Conservation (phyloP, 228 moss, liverwort and hornwort genomes). For the Sphagnum fallax region DNA sequence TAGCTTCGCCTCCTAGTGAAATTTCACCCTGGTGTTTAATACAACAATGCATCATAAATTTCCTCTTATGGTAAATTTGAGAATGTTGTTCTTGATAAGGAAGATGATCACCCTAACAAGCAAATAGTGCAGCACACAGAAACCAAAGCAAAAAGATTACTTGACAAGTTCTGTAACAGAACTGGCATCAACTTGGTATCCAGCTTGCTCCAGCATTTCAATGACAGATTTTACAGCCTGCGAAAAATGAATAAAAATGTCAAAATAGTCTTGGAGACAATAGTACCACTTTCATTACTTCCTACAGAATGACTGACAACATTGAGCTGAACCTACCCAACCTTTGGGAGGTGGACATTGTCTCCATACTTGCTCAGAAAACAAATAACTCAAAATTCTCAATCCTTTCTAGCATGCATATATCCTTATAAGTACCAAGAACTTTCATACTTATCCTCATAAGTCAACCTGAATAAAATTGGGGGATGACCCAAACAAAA, state of each 20-base stretch:
- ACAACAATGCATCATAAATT: too few relatives aligned
- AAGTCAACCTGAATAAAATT: too few relatives aligned
- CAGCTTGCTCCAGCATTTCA: constrained; percentile 47
- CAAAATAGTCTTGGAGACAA: background rate
- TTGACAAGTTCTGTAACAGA: constrained; percentile 35
- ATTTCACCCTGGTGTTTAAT: too few relatives aligned
- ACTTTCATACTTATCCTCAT: too few relatives aligned
- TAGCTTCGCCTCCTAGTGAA: too few relatives aligned
- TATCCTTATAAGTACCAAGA: too few relatives aligned
- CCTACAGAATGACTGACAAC: background rate
- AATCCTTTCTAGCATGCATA: too few relatives aligned
- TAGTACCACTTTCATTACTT: background rate
- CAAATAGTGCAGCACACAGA: too few relatives aligned
- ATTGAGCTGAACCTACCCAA: background rate
- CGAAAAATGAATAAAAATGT: constrained; percentile 1
- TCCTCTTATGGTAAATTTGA: too few relatives aligned
- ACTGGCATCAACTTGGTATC: constrained; percentile 50
- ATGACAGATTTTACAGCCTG: constrained; percentile 65
- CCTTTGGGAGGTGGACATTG: background rate
- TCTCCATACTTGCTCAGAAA: background rate
- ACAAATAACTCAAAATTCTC: background rate
- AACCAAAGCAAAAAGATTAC: background rate
- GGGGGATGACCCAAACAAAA: too few relatives aligned
- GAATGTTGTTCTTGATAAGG: too few relatives aligned
- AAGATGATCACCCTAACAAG: too few relatives aligned